Percentiles rank a stretch among this genome's conserved stretches.
Evolutionary conservation across 139 green algal species (phyloP).

Genomic region (Ettlia oleoabundans): DNA sequence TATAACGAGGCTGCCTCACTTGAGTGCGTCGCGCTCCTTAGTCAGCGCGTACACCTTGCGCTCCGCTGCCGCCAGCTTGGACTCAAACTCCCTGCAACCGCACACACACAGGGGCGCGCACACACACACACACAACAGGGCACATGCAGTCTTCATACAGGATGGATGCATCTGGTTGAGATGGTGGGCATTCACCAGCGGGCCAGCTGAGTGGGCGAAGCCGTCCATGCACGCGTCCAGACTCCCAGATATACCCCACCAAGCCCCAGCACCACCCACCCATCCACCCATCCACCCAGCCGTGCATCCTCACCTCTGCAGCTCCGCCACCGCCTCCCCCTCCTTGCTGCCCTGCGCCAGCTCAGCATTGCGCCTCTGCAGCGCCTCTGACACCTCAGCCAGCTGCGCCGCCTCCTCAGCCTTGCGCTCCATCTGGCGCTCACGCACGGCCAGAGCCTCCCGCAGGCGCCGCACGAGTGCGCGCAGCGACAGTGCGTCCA

Average conservation of each 20-base stretch:
- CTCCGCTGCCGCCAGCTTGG: conserved; percentile 50
- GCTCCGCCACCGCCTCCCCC: conserved; percentile 54
- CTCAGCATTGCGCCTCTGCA: conserved; percentile 77
- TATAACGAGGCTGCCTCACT: conserved; percentile 16
- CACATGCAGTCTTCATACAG: no score
- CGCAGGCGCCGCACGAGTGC: conserved; percentile 46
- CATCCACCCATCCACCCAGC: no score
- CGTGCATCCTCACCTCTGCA: conserved; percentile 45
- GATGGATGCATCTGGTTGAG: no score
- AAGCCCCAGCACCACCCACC: no score
- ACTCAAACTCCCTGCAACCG: conserved; percentile 66
- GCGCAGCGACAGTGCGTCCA: neutral
- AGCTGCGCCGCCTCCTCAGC: conserved; percentile 48
- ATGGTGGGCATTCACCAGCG: no score
- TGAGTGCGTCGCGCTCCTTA: conserved; percentile 93
- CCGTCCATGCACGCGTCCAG: no score
- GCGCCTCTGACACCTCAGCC: conserved; percentile 37
- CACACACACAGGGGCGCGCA: neutral
- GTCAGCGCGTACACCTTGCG: conserved; percentile 88
- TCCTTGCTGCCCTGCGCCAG: conserved; percentile 61
- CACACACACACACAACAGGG: no score
- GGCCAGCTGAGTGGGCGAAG: no score
- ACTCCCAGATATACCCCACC: no score
- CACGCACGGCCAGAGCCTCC: conserved; percentile 49
- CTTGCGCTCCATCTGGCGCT: conserved; percentile 70